Base-by-base conservation (phyloP, 148 eudicot species). In the Vaccinium myrtillus region DNA sequence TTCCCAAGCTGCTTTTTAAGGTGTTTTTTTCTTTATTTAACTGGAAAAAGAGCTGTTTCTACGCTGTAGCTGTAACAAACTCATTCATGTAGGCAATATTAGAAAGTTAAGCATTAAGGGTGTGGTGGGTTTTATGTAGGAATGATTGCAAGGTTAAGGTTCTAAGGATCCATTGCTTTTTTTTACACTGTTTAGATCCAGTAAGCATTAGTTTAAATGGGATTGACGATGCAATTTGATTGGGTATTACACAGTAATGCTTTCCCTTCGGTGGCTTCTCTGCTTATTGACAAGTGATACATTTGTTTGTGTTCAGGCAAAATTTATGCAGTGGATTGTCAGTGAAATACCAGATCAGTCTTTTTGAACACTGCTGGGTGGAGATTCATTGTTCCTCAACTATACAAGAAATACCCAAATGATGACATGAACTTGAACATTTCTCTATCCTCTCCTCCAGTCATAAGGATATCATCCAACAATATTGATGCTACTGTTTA, bases 371-470 rank as follows among this genome's bases (percentile, higher is more conserved):
- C 98, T 83, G 92, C 87, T 71, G 95, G 98, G 77, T 93, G 98
- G 98, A 88, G 98, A 90, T 94, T 92, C 84, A 91, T 94, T 73
- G 85, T 94, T 78, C 97, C 97, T 78, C 95, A 89, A 85, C 88
- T 94, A 36, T 94, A 94, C 90, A 94, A 86, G 90, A 90, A 90
- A 65, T 94, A 92, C 85, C 97, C 95, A 74, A 91, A 92, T 82
- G 92, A 89, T 79, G 95, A 90, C 85, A 92, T 94, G 94, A 88
- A 90, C 85, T 78, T 94, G 85, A 92, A 94, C 65, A 88, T 94
- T 79, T 92, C 95, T 79, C 84, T 94, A 21, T 87, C 91, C 75
- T 87, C 91, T 88, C 91, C 94, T 81, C 95, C 95, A 53, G 77
- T 79, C 76, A 6, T 90, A 25, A 82, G 46, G 80, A 90, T 94